Base-by-base conservation (phyloP, 176 grass and related monocot genomes). In the Triticum monococcum region DNA sequence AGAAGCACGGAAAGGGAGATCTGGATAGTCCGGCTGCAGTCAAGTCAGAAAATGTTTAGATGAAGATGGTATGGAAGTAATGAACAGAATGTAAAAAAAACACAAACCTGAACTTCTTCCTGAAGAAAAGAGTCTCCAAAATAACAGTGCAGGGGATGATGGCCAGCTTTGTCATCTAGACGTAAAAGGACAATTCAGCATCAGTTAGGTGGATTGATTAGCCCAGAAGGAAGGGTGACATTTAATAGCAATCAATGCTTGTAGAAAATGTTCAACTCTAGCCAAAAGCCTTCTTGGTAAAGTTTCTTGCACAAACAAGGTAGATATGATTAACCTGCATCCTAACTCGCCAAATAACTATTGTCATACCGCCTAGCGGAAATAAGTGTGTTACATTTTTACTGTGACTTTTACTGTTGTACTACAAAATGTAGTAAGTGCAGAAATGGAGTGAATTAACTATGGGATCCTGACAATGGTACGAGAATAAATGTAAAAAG, bases 101-200 rank as follows among this genome's bases (percentile, higher is more conserved):
- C 48, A 86, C 90, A 88, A 66, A 99, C 97, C 97, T 99, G 88
- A 99, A 99, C 68, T 97, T 97, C 87, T 99, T 99, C 72, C 84
- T 79, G 80, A 99, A 94, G 90, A 99, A 97, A 87, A 99, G 92
- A 77, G 94, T 99, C 90, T 99, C 97, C 79, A 99, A 88, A 71
- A 99, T 90, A 82, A 99, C 97, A 85, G 97, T 99, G 79, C 94
- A 99, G 45, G 97, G 97, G 81, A 99, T 97, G 76, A 99, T 99
- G 17, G 94, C 97, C 76, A 99, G 74, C 85, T 99, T 99, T 40
- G 97, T 99, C 97, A 99, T 99, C 92, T 99, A 90, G 62, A 93
- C 14, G 73, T 10, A 52, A 70, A 77, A 81, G 62, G 63, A 50
- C 22, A 89, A 72, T 78, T 91, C 77, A 73, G 63, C 81, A 89